Conservation (phyloP, 164 flowering plant genomes). For the Magnolia officinalis region DNA sequence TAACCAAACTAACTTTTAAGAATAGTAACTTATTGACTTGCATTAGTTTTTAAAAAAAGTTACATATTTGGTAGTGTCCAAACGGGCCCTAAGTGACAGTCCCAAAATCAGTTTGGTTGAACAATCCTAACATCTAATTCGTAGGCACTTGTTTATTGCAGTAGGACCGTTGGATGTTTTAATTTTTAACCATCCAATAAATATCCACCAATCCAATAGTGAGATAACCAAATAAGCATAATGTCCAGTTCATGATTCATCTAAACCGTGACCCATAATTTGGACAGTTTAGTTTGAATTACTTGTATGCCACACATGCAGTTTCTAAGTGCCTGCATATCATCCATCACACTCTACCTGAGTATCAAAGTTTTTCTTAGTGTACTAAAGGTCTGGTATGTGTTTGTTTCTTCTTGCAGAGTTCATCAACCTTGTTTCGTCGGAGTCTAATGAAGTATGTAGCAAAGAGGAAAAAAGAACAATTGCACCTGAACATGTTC, state of each 20-base stretch:
- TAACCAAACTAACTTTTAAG: too few relatives aligned
- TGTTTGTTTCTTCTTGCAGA: slow-evolving; percentile 45
- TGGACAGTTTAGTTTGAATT: not conserved
- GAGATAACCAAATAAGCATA: not conserved
- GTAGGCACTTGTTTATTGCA: too few relatives aligned
- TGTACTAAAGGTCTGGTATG: not conserved
- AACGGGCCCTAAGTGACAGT: too few relatives aligned
- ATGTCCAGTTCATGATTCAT: not conserved
- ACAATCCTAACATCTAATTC: too few relatives aligned
- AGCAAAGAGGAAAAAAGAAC: slow-evolving; percentile 79
- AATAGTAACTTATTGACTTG: too few relatives aligned
- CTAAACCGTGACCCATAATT: not conserved
- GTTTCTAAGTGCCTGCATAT: not conserved
- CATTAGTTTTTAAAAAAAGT: too few relatives aligned
- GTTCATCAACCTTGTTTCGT: slow-evolving; percentile 87
- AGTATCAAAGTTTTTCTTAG: not conserved
- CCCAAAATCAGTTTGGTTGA: too few relatives aligned
- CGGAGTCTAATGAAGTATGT: slow-evolving; percentile 98
- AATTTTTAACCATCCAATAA: too few relatives aligned
- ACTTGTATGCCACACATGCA: not conserved
- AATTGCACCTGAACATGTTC: slow-evolving; percentile 98
- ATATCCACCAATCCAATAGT: not conserved
- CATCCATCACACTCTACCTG: not conserved
- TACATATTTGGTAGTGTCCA: too few relatives aligned
- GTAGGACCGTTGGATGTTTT: too few relatives aligned